A percentile compares a stretch with the other conserved stretches of the same genome.
phyloP scores from a whole-genome alignment of 805 yeast genomes.

The Zygosaccharomyces bailii region DNA sequence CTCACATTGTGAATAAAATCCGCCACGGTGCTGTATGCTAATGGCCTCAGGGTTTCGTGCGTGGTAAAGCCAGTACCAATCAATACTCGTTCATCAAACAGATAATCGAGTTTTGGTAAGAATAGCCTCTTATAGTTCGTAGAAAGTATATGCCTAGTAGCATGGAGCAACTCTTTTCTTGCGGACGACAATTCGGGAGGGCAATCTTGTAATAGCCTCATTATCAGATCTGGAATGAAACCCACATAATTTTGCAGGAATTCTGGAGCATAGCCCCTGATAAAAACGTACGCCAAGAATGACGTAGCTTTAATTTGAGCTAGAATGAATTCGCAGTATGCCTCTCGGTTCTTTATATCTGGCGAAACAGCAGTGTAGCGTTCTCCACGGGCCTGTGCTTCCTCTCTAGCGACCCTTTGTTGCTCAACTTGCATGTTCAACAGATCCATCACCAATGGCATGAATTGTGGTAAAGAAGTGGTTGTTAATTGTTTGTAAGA shows the following conservation, averaged over 20 bases:
- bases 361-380: slow-evolving; percentile 71
- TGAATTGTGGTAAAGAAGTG: slow-evolving; percentile 66
- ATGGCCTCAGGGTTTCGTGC: slow-evolving; percentile 81
- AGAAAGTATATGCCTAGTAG: slow-evolving; percentile 89
- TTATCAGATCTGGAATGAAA: slow-evolving; percentile 80
- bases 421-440: slow-evolving; percentile 76
- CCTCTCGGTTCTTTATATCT: slow-evolving; percentile 66
- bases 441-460: slow-evolving; percentile 76
- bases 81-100: slow-evolving; percentile 82
- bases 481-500: slow-evolving; percentile 75
- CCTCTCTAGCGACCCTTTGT: slow-evolving; percentile 63
- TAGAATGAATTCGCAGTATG: slow-evolving; percentile 81
- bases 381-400: slow-evolving; percentile 53
- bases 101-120: slow-evolving; percentile 76
- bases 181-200: slow-evolving; percentile 91
- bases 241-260: slow-evolving; percentile 52
- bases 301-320: slow-evolving; percentile 97
- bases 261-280: slow-evolving; percentile 75
- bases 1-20: slow-evolving; percentile 93
- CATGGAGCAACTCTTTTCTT: slow-evolving; percentile 87
- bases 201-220: slow-evolving; percentile 86
- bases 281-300: slow-evolving; percentile 84
- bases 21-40: slow-evolving; percentile 93
- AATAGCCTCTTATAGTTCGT: slow-evolving; percentile 82
- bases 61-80: slow-evolving; percentile 93